Base-by-base conservation (phyloP, 495 filamentous ascomycete genomes). In the Penicillium alfredii region DNA sequence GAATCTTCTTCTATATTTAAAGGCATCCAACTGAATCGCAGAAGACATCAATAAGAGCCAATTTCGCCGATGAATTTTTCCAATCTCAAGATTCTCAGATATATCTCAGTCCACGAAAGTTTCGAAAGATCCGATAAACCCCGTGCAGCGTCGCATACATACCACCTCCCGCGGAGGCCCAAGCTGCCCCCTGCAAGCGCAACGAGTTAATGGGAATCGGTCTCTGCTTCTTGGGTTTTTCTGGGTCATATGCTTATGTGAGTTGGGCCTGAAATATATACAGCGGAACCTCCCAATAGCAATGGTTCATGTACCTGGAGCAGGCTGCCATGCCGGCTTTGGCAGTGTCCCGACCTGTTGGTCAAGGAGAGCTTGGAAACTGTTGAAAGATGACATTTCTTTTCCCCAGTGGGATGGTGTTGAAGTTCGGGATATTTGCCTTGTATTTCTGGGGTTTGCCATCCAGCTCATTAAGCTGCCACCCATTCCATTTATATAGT, bases 141-240 rank as follows among this genome's bases (percentile, higher is more conserved):
- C 60, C 60, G 10, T 46, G 42, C 16, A 63, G 38, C 0, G 60
- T 63, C 2, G 60, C 55, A 2, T 20, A 44, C 36, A 63, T 58
- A 4, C 60, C 48, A 4, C 53, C 60, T 15, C 57, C 60, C 6
- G 55, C 60, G 3, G 51, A 49, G 7, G 25, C 38, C 60, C 60
- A 63, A 3, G 55, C 60, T 25, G 57, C 39, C 0, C 55, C 48
- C 25, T 63, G 60, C 15, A 44, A 40, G 7, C 55, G 53, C 27
- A 63, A 25, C 4, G 56, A 58, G 19, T 10, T 46, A 4, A 47
- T 11, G 0, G 53, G 46, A 23, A 55, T 58, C 6, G 33, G 26
- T 8, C 30, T 48, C 20, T 44, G 40, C 1, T 31, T 34, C 6
- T 34, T 41, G 3, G 40, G 16, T 8, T 20, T 27, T 13, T 48